phyloP scores from a whole-genome alignment of 768 basidiomycete genomes.

The Kwoniella newhampshirensis region DNA sequence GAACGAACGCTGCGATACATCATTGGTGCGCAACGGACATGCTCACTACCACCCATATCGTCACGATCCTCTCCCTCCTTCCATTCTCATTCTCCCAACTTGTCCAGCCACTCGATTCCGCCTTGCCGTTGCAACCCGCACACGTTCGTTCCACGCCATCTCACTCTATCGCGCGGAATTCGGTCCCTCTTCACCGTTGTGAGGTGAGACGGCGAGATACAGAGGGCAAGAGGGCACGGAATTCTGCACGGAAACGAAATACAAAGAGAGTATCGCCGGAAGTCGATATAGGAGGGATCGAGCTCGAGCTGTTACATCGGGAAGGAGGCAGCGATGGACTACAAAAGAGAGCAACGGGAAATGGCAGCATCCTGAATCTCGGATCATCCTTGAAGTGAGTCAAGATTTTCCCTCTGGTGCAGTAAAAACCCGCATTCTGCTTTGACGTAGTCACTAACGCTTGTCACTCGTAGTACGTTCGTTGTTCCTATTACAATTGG shows the following conservation, averaged over 20 bases:
- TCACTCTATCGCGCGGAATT: too few relatives aligned
- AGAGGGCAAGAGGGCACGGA: too few relatives aligned
- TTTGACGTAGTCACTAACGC: neutral
- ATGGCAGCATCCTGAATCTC: slow-evolving; percentile 19
- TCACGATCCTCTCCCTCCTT: slow-evolving; percentile 21
- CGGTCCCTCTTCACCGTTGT: too few relatives aligned
- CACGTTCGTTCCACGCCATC: too few relatives aligned
- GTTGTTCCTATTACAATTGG: slow-evolving; percentile 38
- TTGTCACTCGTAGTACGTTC: slow-evolving; percentile 28
- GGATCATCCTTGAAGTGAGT: slow-evolving; percentile 21
- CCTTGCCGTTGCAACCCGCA: too few relatives aligned
- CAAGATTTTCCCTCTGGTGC: too few relatives aligned
- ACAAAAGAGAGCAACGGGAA: slow-evolving; percentile 4
- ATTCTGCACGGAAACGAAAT: too few relatives aligned
- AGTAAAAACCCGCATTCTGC: neutral
- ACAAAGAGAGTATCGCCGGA: slow-evolving; percentile 5
- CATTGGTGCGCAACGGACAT: slow-evolving; percentile 10
- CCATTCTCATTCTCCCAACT: slow-evolving; percentile 11
- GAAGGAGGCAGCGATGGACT: neutral
- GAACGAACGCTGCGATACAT: neutral
- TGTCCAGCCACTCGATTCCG: too few relatives aligned
- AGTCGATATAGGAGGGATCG: slow-evolving; percentile 9
- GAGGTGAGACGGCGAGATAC: neutral
- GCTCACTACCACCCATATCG: slow-evolving; percentile 13
- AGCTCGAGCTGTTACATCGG: slow-evolving; percentile 13